Conservation (phyloP, 108 stramenopile genomes). For the Cyclotella kingstonii region DNA sequence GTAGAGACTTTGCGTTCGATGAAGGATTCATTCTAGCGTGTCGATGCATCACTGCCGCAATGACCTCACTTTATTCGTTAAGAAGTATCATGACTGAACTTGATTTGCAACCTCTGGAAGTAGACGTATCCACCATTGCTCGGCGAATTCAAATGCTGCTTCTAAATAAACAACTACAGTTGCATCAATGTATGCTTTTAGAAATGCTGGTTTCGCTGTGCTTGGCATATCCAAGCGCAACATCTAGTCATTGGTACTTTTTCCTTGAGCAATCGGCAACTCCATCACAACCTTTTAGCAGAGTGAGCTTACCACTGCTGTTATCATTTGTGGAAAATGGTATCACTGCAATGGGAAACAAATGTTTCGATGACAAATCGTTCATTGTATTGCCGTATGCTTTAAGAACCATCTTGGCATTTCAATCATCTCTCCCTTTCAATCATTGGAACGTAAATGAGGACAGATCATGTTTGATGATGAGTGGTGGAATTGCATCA, state of each 20-base stretch:
- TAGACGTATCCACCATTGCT: constrained; percentile 26
- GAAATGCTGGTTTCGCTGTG: constrained; percentile 24
- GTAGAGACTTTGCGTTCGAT: background rate
- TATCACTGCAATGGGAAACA: constrained; percentile 3
- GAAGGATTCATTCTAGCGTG: constrained; percentile 9
- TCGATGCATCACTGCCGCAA: constrained; percentile 22
- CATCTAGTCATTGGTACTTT: constrained; percentile 45
- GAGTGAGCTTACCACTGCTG: constrained; percentile 1
- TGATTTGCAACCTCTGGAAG: constrained; percentile 5
- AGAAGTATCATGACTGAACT: constrained; percentile 16
- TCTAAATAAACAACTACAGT: constrained; percentile 8
- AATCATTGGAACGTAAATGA: constrained; percentile 39
- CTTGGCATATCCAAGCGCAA: constrained; percentile 24
- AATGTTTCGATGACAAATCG: constrained; percentile 2
- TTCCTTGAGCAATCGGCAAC: constrained; percentile 40
- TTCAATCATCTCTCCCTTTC: constrained; percentile 39
- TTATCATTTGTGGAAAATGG: constrained; percentile 30
- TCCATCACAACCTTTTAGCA: background rate
- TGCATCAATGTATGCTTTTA: constrained; percentile 14
- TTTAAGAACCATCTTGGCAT: constrained; percentile 12
- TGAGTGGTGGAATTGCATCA: constrained; percentile 30
- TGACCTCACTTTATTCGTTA: constrained; percentile 27
- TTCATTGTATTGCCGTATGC: constrained; percentile 23
- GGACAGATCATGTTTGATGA: constrained; percentile 12
- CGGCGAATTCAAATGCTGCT: constrained; percentile 29